These are phyloP conservation scores for Beta vulgaris DNA, from an alignment of 148 eudicot genomes.

Conservation along the genomic window DNA sequence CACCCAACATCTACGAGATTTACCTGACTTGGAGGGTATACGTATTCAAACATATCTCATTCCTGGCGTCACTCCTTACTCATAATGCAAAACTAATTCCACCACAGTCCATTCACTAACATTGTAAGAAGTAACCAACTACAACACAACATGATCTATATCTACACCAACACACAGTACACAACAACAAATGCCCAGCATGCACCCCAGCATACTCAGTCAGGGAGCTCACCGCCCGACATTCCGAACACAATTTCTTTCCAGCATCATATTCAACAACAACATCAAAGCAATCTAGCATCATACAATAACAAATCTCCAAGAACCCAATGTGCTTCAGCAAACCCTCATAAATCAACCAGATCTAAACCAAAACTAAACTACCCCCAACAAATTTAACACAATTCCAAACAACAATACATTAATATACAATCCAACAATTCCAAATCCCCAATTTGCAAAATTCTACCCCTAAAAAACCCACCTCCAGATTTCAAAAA, in stretches of 20 bases:
- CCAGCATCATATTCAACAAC: background rate
- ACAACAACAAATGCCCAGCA: background rate
- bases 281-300: background rate
- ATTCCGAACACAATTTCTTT: background rate
- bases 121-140: background rate
- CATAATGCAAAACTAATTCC: background rate
- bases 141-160: background rate
- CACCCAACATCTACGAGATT: background rate
- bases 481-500: no score
- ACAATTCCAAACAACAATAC: background rate
- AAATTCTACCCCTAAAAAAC: background rate
- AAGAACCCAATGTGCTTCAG: background rate
- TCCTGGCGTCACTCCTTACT: background rate
- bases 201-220: background rate
- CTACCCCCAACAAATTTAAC: background rate
- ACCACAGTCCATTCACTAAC: background rate
- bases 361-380: constrained; percentile 21
- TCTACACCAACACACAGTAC: background rate
- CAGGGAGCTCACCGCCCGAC: background rate
- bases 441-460: background rate
- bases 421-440: background rate
- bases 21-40: background rate
- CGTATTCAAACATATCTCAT: background rate
- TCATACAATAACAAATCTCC: background rate
- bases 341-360: constrained; percentile 14